A percentile compares a stretch with the other conserved stretches of the same genome.
phyloP scores from a whole-genome alignment of 352 stramenopile genomes.

The Peronospora farinosa region DNA sequence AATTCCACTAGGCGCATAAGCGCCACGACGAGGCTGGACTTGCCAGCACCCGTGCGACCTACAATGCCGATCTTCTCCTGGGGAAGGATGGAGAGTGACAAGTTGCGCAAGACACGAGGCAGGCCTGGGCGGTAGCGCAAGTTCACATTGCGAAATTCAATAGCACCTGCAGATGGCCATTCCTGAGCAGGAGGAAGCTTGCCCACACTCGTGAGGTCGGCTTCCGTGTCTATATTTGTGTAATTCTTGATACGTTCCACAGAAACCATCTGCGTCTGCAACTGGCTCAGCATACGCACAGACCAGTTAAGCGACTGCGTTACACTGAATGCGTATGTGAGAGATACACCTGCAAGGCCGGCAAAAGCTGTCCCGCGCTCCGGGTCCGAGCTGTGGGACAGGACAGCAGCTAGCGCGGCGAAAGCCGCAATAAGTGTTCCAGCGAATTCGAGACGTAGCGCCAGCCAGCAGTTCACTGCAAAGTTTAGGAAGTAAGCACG shows the following conservation, averaged over 20 bases:
- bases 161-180: constrained; percentile 78
- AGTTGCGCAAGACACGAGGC: constrained; percentile 50
- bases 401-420: constrained; percentile 45
- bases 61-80: constrained; percentile 86
- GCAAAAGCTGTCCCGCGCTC: constrained; percentile 41
- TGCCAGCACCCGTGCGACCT: constrained; percentile 84
- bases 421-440: constrained; percentile 56
- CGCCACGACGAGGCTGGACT: constrained; percentile 86
- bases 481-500: constrained; percentile 73
- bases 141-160: constrained; percentile 86
- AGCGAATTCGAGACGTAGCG: constrained; percentile 65
- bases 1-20: constrained; percentile 90
- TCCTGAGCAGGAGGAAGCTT: constrained; percentile 42
- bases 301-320: constrained; percentile 76
- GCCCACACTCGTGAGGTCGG: constrained; percentile 87
- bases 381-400: constrained; percentile 40
- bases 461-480: constrained; percentile 69
- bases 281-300: constrained; percentile 64
- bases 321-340: constrained; percentile 76
- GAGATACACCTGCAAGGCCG: constrained; percentile 56
- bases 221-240: constrained; percentile 51
- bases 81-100: constrained; percentile 74
- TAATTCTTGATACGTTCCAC: constrained; percentile 75
- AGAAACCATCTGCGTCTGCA: constrained; percentile 76
- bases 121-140: constrained; percentile 83